Percentiles rank a stretch among this genome's conserved stretches.
Conservation (phyloP, 306 rosid species). For the Quercus dentata region DNA sequence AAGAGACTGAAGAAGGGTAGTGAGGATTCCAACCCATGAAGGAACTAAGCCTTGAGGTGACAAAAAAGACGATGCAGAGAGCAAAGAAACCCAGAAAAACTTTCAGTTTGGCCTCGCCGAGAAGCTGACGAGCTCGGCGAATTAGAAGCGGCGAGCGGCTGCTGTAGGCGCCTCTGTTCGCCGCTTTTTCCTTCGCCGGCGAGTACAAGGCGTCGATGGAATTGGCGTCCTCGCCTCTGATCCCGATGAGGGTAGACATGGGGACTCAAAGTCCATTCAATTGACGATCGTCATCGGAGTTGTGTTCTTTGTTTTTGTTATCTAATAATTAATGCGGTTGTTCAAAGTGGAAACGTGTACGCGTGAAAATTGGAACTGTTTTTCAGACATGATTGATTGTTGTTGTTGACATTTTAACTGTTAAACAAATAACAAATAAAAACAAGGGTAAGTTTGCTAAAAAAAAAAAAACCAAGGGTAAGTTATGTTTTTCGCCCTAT, state of each 20-base stretch:
- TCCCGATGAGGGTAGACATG: slow-evolving; percentile 32
- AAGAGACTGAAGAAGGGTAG: slow-evolving; percentile 33
- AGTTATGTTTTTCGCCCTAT: too few species aligned
- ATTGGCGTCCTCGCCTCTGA: slow-evolving; percentile 16
- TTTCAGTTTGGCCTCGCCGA: slow-evolving; percentile 35
- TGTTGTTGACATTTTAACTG: too few species aligned
- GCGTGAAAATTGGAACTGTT: too few species aligned
- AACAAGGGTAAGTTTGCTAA: too few species aligned
- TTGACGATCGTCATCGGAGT: neutral
- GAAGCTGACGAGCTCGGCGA: slow-evolving; percentile 32
- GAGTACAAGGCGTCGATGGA: slow-evolving; percentile 32
- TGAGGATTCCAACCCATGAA: slow-evolving; percentile 52
- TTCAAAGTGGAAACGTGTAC: too few species aligned
- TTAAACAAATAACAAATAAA: too few species aligned
- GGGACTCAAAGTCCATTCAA: slow-evolving; percentile 16
- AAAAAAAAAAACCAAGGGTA: too few species aligned
- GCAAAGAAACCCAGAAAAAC: slow-evolving; percentile 19
- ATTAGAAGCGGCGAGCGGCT: slow-evolving; percentile 21
- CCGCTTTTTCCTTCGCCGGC: slow-evolving; percentile 59
- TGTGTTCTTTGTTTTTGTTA: neutral
- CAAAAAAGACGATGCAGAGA: slow-evolving; percentile 23
- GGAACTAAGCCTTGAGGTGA: slow-evolving; percentile 33
- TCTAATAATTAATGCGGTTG: too few species aligned
- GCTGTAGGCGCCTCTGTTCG: slow-evolving; percentile 29
- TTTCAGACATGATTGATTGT: too few species aligned